Conservation (phyloP, 148 eudicot genomes). For the Rhododendron vialii region DNA sequence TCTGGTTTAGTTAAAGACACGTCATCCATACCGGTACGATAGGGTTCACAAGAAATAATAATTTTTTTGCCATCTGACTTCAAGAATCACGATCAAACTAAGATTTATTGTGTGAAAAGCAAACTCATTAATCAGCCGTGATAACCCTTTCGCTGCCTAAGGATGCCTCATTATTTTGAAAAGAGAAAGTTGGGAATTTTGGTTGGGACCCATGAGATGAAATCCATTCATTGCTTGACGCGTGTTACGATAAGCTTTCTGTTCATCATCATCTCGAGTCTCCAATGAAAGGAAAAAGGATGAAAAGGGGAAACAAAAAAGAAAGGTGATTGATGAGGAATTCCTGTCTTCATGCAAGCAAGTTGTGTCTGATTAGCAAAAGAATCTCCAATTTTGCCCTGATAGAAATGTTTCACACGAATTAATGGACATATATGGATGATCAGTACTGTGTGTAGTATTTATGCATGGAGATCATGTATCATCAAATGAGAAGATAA, state of each 20-base stretch:
- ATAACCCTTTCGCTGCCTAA: no score
- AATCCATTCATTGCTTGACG: constrained; percentile 1
- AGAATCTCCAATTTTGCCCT: not conserved
- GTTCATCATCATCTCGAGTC: not conserved
- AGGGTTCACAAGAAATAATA: no score
- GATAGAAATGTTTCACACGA: not conserved
- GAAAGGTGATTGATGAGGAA: constrained; percentile 7
- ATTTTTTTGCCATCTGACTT: no score
- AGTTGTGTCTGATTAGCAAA: not conserved
- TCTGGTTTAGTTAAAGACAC: no score
- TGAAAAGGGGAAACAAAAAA: not conserved
- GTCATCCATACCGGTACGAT: no score
- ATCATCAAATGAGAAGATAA: not conserved
- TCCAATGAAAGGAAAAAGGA: not conserved
- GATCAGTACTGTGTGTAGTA: not conserved
- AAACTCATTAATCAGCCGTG: no score
- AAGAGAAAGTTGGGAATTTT: not conserved
- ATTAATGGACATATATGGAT: not conserved
- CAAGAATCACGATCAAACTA: no score
- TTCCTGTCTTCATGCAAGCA: constrained; percentile 2
- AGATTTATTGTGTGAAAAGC: no score
- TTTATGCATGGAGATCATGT: not conserved
- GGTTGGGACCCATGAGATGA: constrained; percentile 8
- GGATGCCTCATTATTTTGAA: constrained; percentile 4
- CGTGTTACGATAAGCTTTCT: constrained; percentile 2